Base-by-base conservation (phyloP, 441 rosid species). In the Capsella rubella region DNA sequence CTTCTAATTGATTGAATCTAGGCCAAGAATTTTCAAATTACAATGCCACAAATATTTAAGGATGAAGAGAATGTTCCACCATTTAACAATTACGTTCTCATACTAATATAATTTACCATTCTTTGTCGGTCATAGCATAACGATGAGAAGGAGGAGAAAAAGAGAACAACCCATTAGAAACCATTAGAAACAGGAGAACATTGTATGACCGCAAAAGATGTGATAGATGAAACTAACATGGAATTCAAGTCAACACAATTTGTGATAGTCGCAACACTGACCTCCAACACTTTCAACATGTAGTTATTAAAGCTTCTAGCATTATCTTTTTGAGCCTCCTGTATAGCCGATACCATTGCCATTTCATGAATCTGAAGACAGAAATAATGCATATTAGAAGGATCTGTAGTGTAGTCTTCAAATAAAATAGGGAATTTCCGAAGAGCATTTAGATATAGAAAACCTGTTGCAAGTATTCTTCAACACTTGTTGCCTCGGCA, bases 401-500 rank as follows among this genome's bases (percentile, higher is more conserved):
- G 65, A 56, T 13, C 46, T 4, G 64, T n/a, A 46, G 11, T 32
- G 12, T 32, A 14, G 63, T 63, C 71, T 45, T 28, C 15, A 27
- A 37, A 62, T 28, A 27, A 27, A 37, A 62, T 0, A 73, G 14
- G 13, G 43, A 42, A 18, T 6, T 13, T 10, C 29, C 2, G 34
- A 55, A 12, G 46, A 67, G 6, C 37, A 55, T 43, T 8, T 29
- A 40, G 39, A 71, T 18, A 4, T 3, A 34, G 13, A 29, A 42
- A 9, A 90, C 98, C 97, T 94, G 97, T 64, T 94, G 99, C 80
- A 92, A 78, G 77, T 92, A 94, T 77, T 94, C 97, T 77, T 94
- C 99, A 61, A 94, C 84, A 35, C 88, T 90, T 1, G 94, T 89
- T 1, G 97, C 97, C 83, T 94, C 99, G 34, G 91, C 92, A 32